Percentiles rank a stretch among this genome's conserved stretches.
phyloP scores from a whole-genome alignment of 129 eudicot genomes.

The Centaurea solstitialis region DNA sequence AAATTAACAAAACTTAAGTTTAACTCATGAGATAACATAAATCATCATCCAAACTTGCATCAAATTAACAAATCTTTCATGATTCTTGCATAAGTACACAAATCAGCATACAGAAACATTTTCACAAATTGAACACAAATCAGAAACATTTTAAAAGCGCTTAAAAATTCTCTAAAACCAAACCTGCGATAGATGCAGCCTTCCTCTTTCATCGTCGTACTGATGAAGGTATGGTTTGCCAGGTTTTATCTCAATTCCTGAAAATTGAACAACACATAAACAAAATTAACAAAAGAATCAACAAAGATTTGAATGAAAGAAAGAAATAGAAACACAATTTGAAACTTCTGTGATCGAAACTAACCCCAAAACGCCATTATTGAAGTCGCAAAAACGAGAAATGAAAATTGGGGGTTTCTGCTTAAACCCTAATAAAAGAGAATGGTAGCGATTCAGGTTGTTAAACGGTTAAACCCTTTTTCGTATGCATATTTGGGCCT shows the following conservation, averaged over 20 bases:
- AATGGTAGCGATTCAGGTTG: neutral
- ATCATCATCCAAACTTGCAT: conserved; percentile 1
- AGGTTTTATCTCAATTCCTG: conserved; percentile 85
- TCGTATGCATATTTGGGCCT: conserved; percentile 19
- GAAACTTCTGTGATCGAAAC: neutral
- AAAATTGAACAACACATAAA: conserved; percentile 13
- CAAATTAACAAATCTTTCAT: neutral
- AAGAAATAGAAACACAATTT: neutral
- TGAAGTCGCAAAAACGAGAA: conserved; percentile 17
- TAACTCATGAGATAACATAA: neutral
- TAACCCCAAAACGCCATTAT: conserved; percentile 88
- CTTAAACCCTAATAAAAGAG: conserved; percentile 55
- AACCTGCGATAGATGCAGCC: conserved; percentile 90
- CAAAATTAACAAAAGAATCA: neutral
- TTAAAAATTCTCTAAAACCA: neutral
- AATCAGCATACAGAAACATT: neutral
- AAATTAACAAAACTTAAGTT: neutral
- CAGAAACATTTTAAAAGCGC: neutral
- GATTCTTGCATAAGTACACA: neutral
- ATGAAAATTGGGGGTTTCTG: conserved; percentile 4
- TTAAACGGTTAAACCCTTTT: conserved; percentile 12
- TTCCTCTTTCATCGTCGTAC: conserved; percentile 58
- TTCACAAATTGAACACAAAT: neutral
- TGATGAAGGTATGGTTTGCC: conserved; percentile 71
- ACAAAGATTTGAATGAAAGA: neutral